Conservation (phyloP, 352 stramenopile genomes). For the Poterioochromonas sp. region DNA sequence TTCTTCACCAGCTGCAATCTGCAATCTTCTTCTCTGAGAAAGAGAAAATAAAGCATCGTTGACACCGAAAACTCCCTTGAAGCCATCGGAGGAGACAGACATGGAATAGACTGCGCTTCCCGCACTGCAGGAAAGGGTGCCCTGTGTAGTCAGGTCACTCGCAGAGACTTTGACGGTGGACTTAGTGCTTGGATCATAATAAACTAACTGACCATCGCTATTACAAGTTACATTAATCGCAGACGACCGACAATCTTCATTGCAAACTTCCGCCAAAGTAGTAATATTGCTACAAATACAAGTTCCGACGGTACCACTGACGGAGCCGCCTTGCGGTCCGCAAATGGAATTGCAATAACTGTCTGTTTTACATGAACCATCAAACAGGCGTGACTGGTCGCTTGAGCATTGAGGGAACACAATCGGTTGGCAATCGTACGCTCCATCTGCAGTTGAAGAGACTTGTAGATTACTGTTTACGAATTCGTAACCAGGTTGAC, state of each 20-base stretch:
- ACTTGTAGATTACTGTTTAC: slow-evolving; percentile 71
- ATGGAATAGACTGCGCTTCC: slow-evolving; percentile 34
- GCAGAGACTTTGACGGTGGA: not conserved
- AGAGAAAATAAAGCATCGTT: not conserved
- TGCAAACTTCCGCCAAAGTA: slow-evolving; percentile 64
- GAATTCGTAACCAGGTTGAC: slow-evolving; percentile 75
- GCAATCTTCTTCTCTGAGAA: slow-evolving; percentile 52
- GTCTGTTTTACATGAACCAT: slow-evolving; percentile 54
- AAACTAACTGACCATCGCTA: slow-evolving; percentile 23
- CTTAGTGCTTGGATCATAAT: slow-evolving; percentile 3
- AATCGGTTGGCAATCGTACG: slow-evolving; percentile 77
- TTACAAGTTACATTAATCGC: slow-evolving; percentile 36
- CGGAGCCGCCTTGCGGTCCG: slow-evolving; percentile 59
- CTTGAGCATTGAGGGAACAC: slow-evolving; percentile 66
- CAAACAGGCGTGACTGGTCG: slow-evolving; percentile 59
- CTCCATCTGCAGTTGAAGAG: slow-evolving; percentile 64
- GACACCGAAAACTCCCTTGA: slow-evolving; percentile 33
- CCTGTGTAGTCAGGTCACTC: slow-evolving; percentile 20
- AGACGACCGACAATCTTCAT: slow-evolving; percentile 58
- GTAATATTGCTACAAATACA: slow-evolving; percentile 68
- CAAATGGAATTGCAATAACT: slow-evolving; percentile 48
- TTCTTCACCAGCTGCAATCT: slow-evolving; percentile 48
- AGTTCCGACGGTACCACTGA: slow-evolving; percentile 63
- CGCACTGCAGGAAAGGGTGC: slow-evolving; percentile 31
- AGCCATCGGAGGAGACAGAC: not conserved